Conservation (phyloP, 2,329 filamentous ascomycete genomes). For the Exophiala oligosperma region DNA sequence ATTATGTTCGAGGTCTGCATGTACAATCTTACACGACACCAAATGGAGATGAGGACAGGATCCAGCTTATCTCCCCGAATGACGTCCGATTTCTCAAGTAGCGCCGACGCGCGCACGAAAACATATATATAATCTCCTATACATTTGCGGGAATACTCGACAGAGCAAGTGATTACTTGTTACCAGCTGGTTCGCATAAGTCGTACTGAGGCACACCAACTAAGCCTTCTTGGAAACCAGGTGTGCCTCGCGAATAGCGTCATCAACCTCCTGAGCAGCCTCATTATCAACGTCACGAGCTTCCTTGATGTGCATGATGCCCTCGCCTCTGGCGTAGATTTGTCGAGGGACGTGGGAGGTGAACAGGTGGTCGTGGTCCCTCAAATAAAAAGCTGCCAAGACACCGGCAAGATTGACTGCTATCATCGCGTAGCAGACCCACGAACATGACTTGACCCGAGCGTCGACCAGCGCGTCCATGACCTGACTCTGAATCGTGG, state of each 20-base stretch:
- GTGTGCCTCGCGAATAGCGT: not conserved
- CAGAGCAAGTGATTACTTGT: no score
- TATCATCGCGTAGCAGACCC: slow-evolving; percentile 29
- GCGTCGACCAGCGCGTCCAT: slow-evolving; percentile 14
- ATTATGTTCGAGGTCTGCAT: no score
- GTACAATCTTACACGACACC: no score
- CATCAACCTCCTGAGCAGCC: not conserved
- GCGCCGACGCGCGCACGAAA: no score
- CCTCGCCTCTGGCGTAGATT: not conserved
- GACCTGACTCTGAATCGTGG: slow-evolving; percentile 18
- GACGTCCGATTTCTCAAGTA: no score
- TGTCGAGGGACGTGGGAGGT: slow-evolving; percentile 20
- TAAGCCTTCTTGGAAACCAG: not conserved
- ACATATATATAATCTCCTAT: no score
- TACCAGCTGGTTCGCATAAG: not conserved
- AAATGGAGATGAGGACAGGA: no score
- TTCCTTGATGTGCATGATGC: not conserved
- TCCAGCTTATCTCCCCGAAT: no score
- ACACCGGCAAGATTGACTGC: slow-evolving; percentile 22
- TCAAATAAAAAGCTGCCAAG: slow-evolving; percentile 18
- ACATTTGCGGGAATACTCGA: no score
- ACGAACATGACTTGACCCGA: slow-evolving; percentile 26
- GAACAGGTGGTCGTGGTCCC: slow-evolving; percentile 29
- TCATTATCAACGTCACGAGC: not conserved
- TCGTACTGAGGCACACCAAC: not conserved